These are phyloP conservation scores for Wickerhamomyces sydowiorum DNA, from an alignment of 805 yeast genomes.

Conservation along the genomic window DNA sequence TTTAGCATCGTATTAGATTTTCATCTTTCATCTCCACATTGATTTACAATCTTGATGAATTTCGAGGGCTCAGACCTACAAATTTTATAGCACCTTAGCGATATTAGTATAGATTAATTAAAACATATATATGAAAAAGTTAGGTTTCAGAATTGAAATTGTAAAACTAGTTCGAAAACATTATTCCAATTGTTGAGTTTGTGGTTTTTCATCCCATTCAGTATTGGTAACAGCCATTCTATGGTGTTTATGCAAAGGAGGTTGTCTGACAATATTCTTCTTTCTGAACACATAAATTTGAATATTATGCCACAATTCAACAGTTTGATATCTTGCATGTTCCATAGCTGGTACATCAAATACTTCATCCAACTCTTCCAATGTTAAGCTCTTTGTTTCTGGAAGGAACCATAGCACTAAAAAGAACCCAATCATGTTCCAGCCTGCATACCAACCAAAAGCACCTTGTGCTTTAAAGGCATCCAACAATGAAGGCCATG, in stretches of 20 bases:
- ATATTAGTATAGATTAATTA: no score
- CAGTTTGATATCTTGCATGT: conserved; percentile 47
- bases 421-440: conserved; percentile 70
- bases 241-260: conserved; percentile 52
- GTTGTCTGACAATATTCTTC: conserved; percentile 39
- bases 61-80: no score
- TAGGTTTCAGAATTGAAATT: no score
- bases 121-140: no score
- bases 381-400: conserved; percentile 59
- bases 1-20: no score
- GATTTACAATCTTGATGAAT: no score
- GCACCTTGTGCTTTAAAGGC: conserved; percentile 80
- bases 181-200: conserved; percentile 44
- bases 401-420: conserved; percentile 67
- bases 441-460: conserved; percentile 82
- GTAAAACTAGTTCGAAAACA: not conserved
- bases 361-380: conserved; percentile 69
- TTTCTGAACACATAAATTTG: conserved; percentile 42
- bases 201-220: conserved; percentile 59
- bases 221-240: conserved; percentile 55
- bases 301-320: conserved; percentile 35
- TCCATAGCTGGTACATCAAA: conserved; percentile 51
- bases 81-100: no score
- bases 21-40: no score
- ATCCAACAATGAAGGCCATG: conserved; percentile 69